Base-by-base conservation (phyloP, 2,329 filamentous ascomycete species). In the Coccinonectria pachysandricola region DNA sequence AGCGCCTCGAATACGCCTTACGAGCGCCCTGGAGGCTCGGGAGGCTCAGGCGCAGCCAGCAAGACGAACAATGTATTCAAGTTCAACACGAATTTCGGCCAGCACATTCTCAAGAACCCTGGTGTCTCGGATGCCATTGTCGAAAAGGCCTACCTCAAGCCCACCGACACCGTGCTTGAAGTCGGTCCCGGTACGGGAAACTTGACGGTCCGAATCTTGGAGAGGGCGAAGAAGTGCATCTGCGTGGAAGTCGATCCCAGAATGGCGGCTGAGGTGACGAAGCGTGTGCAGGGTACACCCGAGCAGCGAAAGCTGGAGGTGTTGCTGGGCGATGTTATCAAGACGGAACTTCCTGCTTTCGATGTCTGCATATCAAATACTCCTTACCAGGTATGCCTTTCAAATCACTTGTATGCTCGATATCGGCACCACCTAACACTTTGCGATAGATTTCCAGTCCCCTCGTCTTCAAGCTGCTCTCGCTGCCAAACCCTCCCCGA, bases 191-290 rank as follows among this genome's bases (percentile, higher is more conserved):
- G 86, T 48, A 88, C 83, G 1, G 85, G 86, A 37, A 92, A 91
- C 53, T 56, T 96, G 43, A 96, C 88, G 1, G 79, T 91, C 14
- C 72, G 84, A 32, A 95, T 96, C 34, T 63, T 96, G 14, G 83
- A 91, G 46, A 80, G 84, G 37, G 85, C 84, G 12, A 87, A 86
- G 55, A 83, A 82, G 35, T 60, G 67, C 24, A 82, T 87, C 26
- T 82, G 83, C 4, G 83, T 95, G 26, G 91, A 98, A 62, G 70
- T 95, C 53, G 91, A 98, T 59, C 87, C 91, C 12, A 71, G 91
- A 49, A 96, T 96, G 91, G 86, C 85, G 8, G 88, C 88, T 32
- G 91, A 96, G 60, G 71, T 95, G 37, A 91, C 84, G 23, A 93
- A 88, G 59, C 80, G 88, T 46, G 87, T 96, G 7, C 87, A 95